Conservation (phyloP, 2,329 filamentous ascomycete genomes). For the Penicillium aurantiogriseum region DNA sequence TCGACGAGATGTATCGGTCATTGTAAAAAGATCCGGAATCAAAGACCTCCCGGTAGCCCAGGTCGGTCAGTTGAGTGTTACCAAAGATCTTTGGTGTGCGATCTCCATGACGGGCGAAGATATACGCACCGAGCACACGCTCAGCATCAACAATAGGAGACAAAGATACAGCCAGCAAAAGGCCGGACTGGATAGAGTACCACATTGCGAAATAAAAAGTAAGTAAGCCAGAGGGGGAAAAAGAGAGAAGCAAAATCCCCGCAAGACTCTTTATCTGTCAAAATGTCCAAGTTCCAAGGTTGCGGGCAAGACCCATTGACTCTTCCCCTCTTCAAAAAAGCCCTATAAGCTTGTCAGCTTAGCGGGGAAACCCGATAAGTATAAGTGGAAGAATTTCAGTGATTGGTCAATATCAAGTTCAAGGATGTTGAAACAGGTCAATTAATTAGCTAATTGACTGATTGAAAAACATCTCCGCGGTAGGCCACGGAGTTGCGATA, state of each 20-base stretch:
- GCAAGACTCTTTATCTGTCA: conserved; percentile 6
- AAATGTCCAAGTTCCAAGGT: background rate
- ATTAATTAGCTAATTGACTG: conserved; percentile 21
- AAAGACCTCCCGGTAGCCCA: conserved; percentile 76
- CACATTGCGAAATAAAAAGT: conserved; percentile 24
- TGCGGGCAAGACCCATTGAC: conserved; percentile 6
- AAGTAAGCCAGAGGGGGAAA: background rate
- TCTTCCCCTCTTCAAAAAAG: background rate
- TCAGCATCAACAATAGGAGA: conserved; percentile 49
- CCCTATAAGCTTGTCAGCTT: background rate
- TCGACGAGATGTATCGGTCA: conserved; percentile 66
- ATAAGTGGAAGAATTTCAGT: background rate
- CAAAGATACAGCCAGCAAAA: conserved; percentile 27
- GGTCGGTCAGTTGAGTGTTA: conserved; percentile 70
- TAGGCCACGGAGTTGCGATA: background rate
- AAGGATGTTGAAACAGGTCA: background rate
- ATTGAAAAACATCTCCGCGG: conserved; percentile 5
- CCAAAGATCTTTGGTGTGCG: conserved; percentile 73
- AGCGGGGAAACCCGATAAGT: background rate
- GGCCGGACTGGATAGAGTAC: conserved; percentile 23
- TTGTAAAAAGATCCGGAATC: conserved; percentile 73
- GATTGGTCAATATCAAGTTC: background rate
- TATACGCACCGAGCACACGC: conserved; percentile 75
- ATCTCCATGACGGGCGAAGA: conserved; percentile 90
- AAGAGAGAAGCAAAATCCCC: background rate